Percentiles rank a stretch among this genome's conserved stretches.
Conservation (phyloP, 441 rosid genomes). For the Geranium incanum region DNA sequence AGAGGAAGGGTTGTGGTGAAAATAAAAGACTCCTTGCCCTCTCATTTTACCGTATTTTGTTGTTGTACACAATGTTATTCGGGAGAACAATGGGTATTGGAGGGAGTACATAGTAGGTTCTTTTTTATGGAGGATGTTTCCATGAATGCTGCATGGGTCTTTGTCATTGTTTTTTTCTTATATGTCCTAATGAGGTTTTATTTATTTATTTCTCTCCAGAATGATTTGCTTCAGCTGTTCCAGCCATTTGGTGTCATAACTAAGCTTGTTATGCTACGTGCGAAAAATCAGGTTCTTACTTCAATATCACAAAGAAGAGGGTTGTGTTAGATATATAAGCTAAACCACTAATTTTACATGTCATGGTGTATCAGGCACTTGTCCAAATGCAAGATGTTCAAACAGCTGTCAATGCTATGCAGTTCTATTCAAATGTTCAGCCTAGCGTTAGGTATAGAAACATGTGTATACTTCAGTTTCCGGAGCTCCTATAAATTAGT, state of each 20-base stretch:
- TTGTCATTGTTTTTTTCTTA: background rate
- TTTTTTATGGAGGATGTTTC: background rate
- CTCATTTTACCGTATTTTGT: background rate
- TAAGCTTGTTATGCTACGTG: slow-evolving; percentile 95
- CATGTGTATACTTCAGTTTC: slow-evolving; percentile 12
- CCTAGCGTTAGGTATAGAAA: slow-evolving; percentile 65
- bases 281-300: slow-evolving; percentile 81
- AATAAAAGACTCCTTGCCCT: background rate
- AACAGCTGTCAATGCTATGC: slow-evolving; percentile 74
- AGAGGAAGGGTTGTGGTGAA: background rate
- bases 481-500: background rate
- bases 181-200: slow-evolving; percentile 16
- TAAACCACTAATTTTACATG: slow-evolving; percentile 6
- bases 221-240: slow-evolving; percentile 92
- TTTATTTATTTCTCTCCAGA: slow-evolving; percentile 35
- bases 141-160: background rate
- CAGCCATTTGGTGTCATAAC: slow-evolving; percentile 97
- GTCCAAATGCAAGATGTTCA: slow-evolving; percentile 96
- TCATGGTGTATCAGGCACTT: slow-evolving; percentile 54
- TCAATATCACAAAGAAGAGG: slow-evolving; percentile 5
- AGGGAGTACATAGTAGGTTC: background rate
- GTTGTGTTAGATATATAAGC: slow-evolving; percentile 14
- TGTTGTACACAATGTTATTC: background rate
- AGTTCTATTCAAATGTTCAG: slow-evolving; percentile 73
- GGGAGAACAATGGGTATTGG: background rate